Conservation (phyloP, 2,329 filamentous ascomycete genomes). For the Fonsecaea pedrosoi region DNA sequence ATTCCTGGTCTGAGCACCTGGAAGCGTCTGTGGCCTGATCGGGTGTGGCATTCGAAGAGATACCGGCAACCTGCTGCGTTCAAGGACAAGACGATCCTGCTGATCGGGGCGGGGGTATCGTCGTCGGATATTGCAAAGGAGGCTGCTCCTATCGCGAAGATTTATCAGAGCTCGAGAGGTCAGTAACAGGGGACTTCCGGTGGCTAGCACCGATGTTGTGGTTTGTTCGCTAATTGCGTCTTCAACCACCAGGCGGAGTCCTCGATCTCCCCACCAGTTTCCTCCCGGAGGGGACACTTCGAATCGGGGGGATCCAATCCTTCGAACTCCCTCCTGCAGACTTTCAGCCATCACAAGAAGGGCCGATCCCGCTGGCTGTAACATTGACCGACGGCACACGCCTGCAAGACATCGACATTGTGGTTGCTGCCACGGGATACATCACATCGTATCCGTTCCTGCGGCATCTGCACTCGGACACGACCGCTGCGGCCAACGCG, state of each 20-base stretch:
- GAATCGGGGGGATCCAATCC: no score
- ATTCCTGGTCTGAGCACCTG: conserved; percentile 56
- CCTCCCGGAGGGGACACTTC: no score
- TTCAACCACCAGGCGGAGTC: conserved; percentile 54
- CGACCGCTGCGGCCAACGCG: conserved; percentile 54
- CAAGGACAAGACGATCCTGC: conserved; percentile 62
- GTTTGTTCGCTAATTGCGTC: no score
- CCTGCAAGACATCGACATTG: conserved; percentile 63
- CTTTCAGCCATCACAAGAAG: conserved; percentile 42
- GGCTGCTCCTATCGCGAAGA: conserved; percentile 52
- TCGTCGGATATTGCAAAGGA: conserved; percentile 62
- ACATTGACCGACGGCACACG: conserved; percentile 60
- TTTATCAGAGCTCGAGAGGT: conserved; percentile 64
- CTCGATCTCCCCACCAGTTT: no score
- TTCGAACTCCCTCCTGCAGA: no score
- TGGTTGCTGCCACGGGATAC: conserved; percentile 74
- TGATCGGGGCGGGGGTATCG: conserved; percentile 64
- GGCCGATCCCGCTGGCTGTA: conserved; percentile 58
- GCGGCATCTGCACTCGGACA: conserved; percentile 56
- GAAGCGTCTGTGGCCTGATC: conserved; percentile 54
- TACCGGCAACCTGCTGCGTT: conserved; percentile 57
- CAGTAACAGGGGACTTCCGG: conserved; percentile 58
- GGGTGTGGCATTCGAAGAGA: conserved; percentile 59
- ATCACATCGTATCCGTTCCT: conserved; percentile 71
- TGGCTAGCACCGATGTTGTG: no score